Evolutionary conservation across 768 basidiomycete species (phyloP).

Genomic region (Kwoniella sp.): DNA sequence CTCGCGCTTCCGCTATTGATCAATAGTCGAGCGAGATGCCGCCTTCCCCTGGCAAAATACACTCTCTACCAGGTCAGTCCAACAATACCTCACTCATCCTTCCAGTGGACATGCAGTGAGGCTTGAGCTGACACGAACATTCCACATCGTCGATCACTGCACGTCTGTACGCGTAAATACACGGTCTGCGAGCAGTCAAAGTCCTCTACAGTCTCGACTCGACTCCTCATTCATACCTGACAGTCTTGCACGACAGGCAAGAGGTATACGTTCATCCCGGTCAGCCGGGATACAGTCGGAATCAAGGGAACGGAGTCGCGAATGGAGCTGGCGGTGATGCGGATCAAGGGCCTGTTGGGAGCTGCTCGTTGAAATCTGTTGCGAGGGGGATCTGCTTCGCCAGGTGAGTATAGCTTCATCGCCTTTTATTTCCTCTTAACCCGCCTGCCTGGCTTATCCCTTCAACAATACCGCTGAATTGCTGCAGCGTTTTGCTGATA

Average conservation of each 20-base stretch:
- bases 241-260: constrained; percentile 39
- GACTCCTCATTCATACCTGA: constrained; percentile 42
- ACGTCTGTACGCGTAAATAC: no score
- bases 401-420: constrained; percentile 27
- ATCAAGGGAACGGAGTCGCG: background rate
- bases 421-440: background rate
- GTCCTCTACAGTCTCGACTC: constrained; percentile 46
- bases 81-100: background rate
- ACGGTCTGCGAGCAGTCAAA: constrained; percentile 40
- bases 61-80: constrained; percentile 41
- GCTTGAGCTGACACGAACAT: background rate
- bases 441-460: background rate
- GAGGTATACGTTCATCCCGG: constrained; percentile 45
- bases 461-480: no score
- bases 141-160: no score
- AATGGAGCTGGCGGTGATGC: background rate
- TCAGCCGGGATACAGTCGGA: constrained; percentile 3
- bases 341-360: constrained; percentile 25
- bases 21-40: constrained; percentile 33
- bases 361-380: constrained; percentile 40
- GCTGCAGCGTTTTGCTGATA: no score
- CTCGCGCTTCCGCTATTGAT: no score
- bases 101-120: no score
- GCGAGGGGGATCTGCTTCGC: constrained; percentile 48
- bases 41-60: constrained; percentile 48